Conservation (phyloP, 2,329 filamentous ascomycete genomes). For the Metarhizium sp. region DNA sequence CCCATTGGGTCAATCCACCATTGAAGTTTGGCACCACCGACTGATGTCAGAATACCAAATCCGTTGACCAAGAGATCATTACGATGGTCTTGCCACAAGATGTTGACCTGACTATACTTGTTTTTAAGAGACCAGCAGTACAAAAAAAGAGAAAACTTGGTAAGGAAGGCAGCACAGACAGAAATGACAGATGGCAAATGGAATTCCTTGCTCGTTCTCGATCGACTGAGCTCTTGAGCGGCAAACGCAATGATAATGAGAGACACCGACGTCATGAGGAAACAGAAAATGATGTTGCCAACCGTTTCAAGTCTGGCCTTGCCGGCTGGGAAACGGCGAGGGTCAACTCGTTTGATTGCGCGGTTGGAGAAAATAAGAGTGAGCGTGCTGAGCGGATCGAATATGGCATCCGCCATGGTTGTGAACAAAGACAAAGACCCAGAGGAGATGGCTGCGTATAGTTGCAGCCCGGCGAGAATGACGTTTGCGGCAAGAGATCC, state of each 20-base stretch:
- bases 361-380: conserved; percentile 81
- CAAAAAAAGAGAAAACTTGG: conserved; percentile 74
- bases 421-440: conserved; percentile 93
- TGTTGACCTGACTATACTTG: conserved; percentile 83
- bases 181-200: conserved; percentile 78
- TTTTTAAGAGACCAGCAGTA: conserved; percentile 91
- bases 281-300: conserved; percentile 93
- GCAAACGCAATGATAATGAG: conserved; percentile 89
- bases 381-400: conserved; percentile 84
- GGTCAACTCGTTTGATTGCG: conserved; percentile 79
- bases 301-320: conserved; percentile 92
- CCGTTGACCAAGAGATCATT: conserved; percentile 97
- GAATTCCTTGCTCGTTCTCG: conserved; percentile 53
- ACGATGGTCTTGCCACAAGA: conserved; percentile 93
- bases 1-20: conserved; percentile 97
- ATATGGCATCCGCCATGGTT: conserved; percentile 91
- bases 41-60: conserved; percentile 80
- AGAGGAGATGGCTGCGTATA: conserved; percentile 81
- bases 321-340: conserved; percentile 77
- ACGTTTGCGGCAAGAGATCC: conserved; percentile 73
- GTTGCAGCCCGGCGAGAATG: conserved; percentile 66
- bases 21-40: conserved; percentile 77
- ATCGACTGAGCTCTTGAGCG: conserved; percentile 54
- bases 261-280: conserved; percentile 88
- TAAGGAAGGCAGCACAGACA: conserved; percentile 72